Evolutionary conservation across 2,329 filamentous ascomycete species (phyloP).

Genomic region (Verticillium dahliae): DNA sequence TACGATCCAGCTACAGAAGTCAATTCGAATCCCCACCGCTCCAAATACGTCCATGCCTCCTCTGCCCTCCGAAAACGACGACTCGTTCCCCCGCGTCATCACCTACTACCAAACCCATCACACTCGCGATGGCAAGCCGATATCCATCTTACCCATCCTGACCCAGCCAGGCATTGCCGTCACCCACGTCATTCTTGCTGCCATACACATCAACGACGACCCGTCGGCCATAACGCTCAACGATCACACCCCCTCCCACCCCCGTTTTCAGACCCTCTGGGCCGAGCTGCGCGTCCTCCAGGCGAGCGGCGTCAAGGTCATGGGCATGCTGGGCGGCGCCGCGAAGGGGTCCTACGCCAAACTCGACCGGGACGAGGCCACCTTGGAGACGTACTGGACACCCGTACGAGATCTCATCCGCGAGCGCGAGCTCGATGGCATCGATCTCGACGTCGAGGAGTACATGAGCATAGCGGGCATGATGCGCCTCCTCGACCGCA

Average conservation of each 20-base stretch:
- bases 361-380: conserved; percentile 47
- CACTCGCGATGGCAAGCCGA: conserved; percentile 31
- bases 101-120: conserved; percentile 52
- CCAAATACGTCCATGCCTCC: conserved; percentile 6
- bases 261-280: conserved; percentile 69
- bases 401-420: conserved; percentile 62
- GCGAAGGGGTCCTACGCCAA: conserved; percentile 63
- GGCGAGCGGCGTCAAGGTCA: conserved; percentile 66
- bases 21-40: no score
- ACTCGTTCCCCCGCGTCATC: conserved; percentile 38
- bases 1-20: background rate
- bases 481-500: conserved; percentile 59
- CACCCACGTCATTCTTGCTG: conserved; percentile 82
- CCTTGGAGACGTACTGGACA: conserved; percentile 68
- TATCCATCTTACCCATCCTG: conserved; percentile 48
- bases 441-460: conserved; percentile 80
- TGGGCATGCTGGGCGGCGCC: conserved; percentile 84
- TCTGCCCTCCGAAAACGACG: conserved; percentile 2
- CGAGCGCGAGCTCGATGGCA: conserved; percentile 55
- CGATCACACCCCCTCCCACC: conserved; percentile 63
- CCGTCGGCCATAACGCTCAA: conserved; percentile 70
- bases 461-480: conserved; percentile 60
- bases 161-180: conserved; percentile 38
- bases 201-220: conserved; percentile 71
- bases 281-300: conserved; percentile 68